phyloP scores from a whole-genome alignment of 441 rosid species.

The Arabidopsis hybrid region DNA sequence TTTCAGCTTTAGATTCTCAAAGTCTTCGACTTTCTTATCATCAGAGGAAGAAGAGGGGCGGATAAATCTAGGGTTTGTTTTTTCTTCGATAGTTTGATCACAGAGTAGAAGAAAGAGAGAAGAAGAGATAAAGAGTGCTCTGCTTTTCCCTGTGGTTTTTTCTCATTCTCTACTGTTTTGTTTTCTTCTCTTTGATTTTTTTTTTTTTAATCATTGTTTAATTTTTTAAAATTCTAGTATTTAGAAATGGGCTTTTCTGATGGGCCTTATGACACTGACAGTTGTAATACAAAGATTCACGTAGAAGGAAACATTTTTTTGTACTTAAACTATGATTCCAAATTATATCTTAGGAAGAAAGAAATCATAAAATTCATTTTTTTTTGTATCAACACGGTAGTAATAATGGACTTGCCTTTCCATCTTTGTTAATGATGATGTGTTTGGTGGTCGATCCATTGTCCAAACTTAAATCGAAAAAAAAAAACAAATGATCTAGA shows the following conservation, averaged over 20 bases:
- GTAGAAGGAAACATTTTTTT: background rate
- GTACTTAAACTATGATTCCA: background rate
- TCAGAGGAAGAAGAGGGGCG: slow-evolving; percentile 28
- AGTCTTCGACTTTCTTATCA: slow-evolving; percentile 32
- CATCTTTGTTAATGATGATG: slow-evolving; percentile 28
- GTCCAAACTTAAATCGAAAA: background rate
- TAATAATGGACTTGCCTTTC: slow-evolving; percentile 36
- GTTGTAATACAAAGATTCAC: background rate
- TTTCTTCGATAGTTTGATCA: background rate
- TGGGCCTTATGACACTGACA: background rate
- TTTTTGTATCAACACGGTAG: slow-evolving; percentile 17
- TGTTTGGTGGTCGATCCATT: slow-evolving; percentile 42
- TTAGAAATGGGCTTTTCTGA: slow-evolving; percentile 18
- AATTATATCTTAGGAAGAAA: slow-evolving; percentile 37
- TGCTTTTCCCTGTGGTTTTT: slow-evolving; percentile 27
- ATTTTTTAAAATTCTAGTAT: background rate
- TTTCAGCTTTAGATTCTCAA: slow-evolving; percentile 27
- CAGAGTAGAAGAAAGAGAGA: slow-evolving; percentile 43
- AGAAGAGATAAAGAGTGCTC: slow-evolving; percentile 37
- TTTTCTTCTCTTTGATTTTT: slow-evolving; percentile 15
- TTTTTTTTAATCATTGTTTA: background rate
- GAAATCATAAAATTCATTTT: slow-evolving; percentile 32
- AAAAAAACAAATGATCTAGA: too few relatives aligned
- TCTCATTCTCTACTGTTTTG: slow-evolving; percentile 12
- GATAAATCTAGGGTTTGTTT: slow-evolving; percentile 37